Base-by-base conservation (phyloP, 768 basidiomycete species). In the Mycena pura region DNA sequence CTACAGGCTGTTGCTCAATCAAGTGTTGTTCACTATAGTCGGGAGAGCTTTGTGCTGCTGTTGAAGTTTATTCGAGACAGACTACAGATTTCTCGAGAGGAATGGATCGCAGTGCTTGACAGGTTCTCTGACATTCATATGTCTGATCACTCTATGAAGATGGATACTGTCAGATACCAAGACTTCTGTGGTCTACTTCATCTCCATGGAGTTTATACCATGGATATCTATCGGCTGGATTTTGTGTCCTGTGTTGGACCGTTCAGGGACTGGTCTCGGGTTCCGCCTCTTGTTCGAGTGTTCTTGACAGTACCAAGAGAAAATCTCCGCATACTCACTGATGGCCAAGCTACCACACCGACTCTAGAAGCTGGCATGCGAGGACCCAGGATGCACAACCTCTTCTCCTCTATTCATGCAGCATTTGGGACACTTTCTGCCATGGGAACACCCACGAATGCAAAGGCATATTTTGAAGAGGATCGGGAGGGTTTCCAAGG, bases 171-270 rank as follows among this genome's bases (percentile, higher is more conserved):
- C 48, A 73, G 73, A 38, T 76, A 75, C 32, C 77, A 82, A 34
- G 81, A 82, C 31, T 65, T 82, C 57, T 75, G 70, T 19, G 69
- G 68, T 19, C 74, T 77, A 3, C 66, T 80, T 1, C 70, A 80
- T 45, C 71, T 73, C 32, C 64, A 75, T 7, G 73, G 74, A 14
- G 55, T 81, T 0, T 63, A 73, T 48, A 70, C 74, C n/a, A n/a
- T n/a, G n/a, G n/a, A n/a, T n/a, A n/a, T n/a, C n/a, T n/a, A n/a
- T n/a, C n/a, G n/a, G n/a, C n/a, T n/a, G n/a, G n/a, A n/a, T n/a
- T n/a, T n/a, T n/a, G n/a, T n/a, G n/a, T n/a, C n/a, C n/a, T n/a
- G 63, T 17, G 60, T 64, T 57, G 68, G 72, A 5, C 54, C 17
- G 0, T 59, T 68, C 6, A 8, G 50, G 0, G 19, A n/a, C 1